Evolutionary conservation across 2,329 filamentous ascomycete genomes (phyloP).

Genomic region (Exserohilum turcica): DNA sequence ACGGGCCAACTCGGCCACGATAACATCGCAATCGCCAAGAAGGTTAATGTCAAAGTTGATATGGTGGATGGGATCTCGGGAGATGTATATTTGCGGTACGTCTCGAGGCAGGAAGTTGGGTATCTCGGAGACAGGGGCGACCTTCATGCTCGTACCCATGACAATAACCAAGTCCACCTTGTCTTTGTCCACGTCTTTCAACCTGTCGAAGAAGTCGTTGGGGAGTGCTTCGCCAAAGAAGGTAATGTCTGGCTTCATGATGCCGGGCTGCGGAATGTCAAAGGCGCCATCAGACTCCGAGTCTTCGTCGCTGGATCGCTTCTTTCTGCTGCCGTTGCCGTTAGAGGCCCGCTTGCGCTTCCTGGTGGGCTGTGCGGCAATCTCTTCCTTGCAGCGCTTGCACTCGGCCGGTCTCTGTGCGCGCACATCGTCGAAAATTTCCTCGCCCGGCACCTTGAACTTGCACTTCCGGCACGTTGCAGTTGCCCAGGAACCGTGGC

Average conservation of each 20-base stretch:
- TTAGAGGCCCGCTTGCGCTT: slow-evolving; percentile 61
- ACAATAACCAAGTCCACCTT: slow-evolving; percentile 88
- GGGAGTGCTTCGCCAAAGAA: slow-evolving; percentile 95
- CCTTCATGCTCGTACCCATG: slow-evolving; percentile 94
- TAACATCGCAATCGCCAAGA: slow-evolving; percentile 90
- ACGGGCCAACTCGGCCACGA: slow-evolving; percentile 84
- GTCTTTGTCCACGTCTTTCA: slow-evolving; percentile 80
- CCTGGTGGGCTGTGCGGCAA: slow-evolving; percentile 55
- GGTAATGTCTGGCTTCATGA: slow-evolving; percentile 97
- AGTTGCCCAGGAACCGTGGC: slow-evolving; percentile 93
- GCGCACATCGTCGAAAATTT: slow-evolving; percentile 79
- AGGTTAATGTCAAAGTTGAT: slow-evolving; percentile 97
- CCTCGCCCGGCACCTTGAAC: slow-evolving; percentile 72
- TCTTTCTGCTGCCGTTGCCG: slow-evolving; percentile 47
- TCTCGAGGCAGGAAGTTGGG: slow-evolving; percentile 77
- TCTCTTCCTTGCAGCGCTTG: slow-evolving; percentile 66
- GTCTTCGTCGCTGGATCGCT: slow-evolving; percentile 59
- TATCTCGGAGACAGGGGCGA: slow-evolving; percentile 92
- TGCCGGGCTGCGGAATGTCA: slow-evolving; percentile 70
- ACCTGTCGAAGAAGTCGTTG: slow-evolving; percentile 77
- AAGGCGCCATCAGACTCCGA: slow-evolving; percentile 65
- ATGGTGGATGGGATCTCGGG: slow-evolving; percentile 79
- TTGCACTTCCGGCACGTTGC: slow-evolving; percentile 86
- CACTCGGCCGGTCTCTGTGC: slow-evolving; percentile 79
- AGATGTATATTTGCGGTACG: slow-evolving; percentile 90